phyloP scores from a whole-genome alignment of 768 basidiomycete genomes.

The Baorangia bicolor region DNA sequence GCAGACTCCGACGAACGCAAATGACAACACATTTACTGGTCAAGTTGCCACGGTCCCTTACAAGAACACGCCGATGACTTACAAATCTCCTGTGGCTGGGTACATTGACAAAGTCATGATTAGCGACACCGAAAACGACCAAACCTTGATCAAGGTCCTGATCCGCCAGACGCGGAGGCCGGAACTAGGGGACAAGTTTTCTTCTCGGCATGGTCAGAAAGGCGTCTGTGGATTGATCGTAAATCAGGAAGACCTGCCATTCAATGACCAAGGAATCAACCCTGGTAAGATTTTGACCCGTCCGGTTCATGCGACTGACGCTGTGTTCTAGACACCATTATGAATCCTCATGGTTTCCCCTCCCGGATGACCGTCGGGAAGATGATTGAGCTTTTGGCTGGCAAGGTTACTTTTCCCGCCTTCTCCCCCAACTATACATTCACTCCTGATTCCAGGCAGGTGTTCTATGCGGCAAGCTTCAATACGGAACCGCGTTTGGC shows the following conservation, averaged over 20 bases:
- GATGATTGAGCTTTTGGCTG: constrained; percentile 97
- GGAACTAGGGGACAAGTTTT: constrained; percentile 98
- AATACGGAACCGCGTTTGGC: constrained; percentile 96
- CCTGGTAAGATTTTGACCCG: constrained; percentile 58
- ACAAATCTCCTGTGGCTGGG: constrained; percentile 91
- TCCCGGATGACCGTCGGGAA: constrained; percentile 99
- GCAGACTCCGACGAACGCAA: constrained; percentile 93
- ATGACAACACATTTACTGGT: constrained; percentile 84
- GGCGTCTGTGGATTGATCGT: constrained; percentile 99
- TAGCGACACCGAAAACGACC: constrained; percentile 95
- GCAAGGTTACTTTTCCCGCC: constrained; percentile 58
- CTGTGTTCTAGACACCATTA: constrained; percentile 80
- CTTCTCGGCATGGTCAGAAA: constrained; percentile 96
- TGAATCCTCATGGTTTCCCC: constrained; percentile 99
- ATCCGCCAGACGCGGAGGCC: constrained; percentile 96
- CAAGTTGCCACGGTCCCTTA: constrained; percentile 83
- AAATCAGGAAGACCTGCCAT: constrained; percentile 98
- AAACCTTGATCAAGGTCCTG: constrained; percentile 94
- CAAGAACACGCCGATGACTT: constrained; percentile 88
- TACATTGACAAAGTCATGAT: constrained; percentile 98
- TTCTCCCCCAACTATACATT: constrained; percentile 1
- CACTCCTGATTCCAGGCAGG: constrained; percentile 61
- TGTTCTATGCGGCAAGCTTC: constrained; percentile 82
- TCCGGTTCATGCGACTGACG: constrained; percentile 13
- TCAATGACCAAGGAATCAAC: constrained; percentile 95